Conservation (phyloP, 768 basidiomycete genomes). For the Tulasnella sp. region DNA sequence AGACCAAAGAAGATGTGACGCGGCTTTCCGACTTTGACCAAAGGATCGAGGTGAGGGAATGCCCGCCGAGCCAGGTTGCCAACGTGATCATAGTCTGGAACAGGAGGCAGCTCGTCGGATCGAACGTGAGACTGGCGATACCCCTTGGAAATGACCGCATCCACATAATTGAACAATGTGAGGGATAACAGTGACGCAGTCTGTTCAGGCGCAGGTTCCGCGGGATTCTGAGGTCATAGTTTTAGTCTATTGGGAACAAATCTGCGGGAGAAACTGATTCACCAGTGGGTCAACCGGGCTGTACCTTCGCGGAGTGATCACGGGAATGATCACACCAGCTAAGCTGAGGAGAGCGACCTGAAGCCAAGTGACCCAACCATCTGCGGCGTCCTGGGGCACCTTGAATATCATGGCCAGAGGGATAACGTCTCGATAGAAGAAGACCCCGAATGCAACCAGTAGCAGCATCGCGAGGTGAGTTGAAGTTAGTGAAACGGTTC, state of each 20-base stretch:
- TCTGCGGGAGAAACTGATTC: neutral
- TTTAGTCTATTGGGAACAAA: neutral
- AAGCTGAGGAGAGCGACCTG: slow-evolving; percentile 38
- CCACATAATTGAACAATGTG: slow-evolving; percentile 43
- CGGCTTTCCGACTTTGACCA: slow-evolving; percentile 23
- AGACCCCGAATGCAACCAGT: slow-evolving; percentile 38
- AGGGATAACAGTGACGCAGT: slow-evolving; percentile 38
- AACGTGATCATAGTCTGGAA: slow-evolving; percentile 34
- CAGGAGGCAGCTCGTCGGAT: slow-evolving; percentile 33
- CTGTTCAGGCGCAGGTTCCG: slow-evolving; percentile 35
- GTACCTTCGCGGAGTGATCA: slow-evolving; percentile 46
- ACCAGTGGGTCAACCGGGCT: slow-evolving; percentile 46
- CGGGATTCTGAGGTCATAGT: slow-evolving; percentile 27
- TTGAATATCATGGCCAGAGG: slow-evolving; percentile 47
- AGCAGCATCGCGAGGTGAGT: slow-evolving; percentile 41
- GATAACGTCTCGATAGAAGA: slow-evolving; percentile 34
- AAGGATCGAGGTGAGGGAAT: slow-evolving; percentile 25
- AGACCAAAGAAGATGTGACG: slow-evolving; percentile 27
- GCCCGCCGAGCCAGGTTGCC: slow-evolving; percentile 27
- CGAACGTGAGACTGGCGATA: slow-evolving; percentile 35
- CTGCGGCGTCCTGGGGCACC: slow-evolving; percentile 37
- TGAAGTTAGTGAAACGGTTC: slow-evolving; percentile 30
- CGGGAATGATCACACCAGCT: slow-evolving; percentile 40
- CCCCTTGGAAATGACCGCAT: slow-evolving; percentile 37
- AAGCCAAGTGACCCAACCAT: slow-evolving; percentile 43